Base-by-base conservation (phyloP, 257 asterid species). In the Fraxinus americana region DNA sequence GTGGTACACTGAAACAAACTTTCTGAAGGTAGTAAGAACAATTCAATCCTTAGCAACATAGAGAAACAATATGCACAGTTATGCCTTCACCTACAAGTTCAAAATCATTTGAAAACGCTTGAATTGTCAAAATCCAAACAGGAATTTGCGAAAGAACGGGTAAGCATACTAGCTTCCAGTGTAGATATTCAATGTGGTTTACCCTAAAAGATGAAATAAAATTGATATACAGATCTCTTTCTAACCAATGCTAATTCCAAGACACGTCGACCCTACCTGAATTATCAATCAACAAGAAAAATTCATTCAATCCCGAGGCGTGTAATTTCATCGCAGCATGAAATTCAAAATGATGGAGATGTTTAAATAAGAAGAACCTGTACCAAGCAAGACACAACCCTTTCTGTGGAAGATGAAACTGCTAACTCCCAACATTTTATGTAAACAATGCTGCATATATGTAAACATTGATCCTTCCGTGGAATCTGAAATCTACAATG, bases 401-500 rank as follows among this genome's bases (percentile, higher is more conserved):
- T 23, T 61, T 10, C 34, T 61, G 34, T 61, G 68, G 68, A 61
- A 61, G 34, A 61, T 8, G 34, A 25, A 61, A 61, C 32, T 61
- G 68, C 35, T 23, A 2, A 25, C 35, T 23, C 16, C 5, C 13
- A 1, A 7, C 34, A 25, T 61, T 61, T 61, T 34, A 61, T 9
- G 14, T 25, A 10, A 61, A 14, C 67, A 21, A 61, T 61, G 25
- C 23, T 1, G 8, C 63, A 5, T 9, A 52, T 8, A 25, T 34
- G 35, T 61, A 61, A 30, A 61, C 10, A 61, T 61, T 61, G 30
- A 25, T 11, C 5, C 68, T 61, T 61, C 34, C 0, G 34, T 21
- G 34, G 27, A 61, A 61, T 21, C 34, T 21, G 34, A 23, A 69
- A 75, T 75, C 59, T 75, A 78, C 77, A 75, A n/a, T 41, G 71